Base-by-base conservation (phyloP, 306 rosid species). In the Arachis stenosperma region DNA sequence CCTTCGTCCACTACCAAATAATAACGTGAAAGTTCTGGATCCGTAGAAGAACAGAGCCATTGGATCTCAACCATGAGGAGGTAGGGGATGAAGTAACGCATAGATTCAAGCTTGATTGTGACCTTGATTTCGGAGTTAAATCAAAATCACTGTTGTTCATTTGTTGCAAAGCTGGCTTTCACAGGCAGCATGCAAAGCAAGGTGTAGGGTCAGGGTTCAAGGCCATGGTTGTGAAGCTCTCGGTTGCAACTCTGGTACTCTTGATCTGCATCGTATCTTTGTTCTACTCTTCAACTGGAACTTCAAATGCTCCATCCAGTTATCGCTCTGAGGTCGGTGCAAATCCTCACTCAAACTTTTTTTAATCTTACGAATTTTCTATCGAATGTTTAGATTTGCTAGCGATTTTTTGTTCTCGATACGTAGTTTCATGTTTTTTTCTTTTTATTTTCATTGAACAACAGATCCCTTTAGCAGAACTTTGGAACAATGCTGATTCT, bases 401-500 rank as follows among this genome's bases (percentile, higher is more conserved):
- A 52, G 22, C 5, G 57, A 48, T 52, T 52, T 63, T 41, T 55
- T 13, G 1, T 59, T 33, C 33, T 0, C n/a, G 33, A 52, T 44
- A 6, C 41, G 74, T 6, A 66, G 15, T 42, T 61, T 2, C 36
- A 6, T 14, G 9, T 17, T 42, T 53, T 53, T 39, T 40, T 4
- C 13, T 3, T 47, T 78, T 70, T 47, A 13, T 44, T 52, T 44
- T 56, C 40, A 62, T 4, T 46, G 76, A 51, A 70, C n/a, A 48
- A 59, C 85, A 94, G 99, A 83, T 94, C 74, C 84, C 46, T 61
- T 36, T 85, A 72, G 96, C 82, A 84, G 86, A 91, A 64, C 96
- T 94, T 27, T 94, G 98, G 99, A 84, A 76, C 79, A 85, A 72
- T 74, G 96, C 93, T 64, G 83, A 90, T 80, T 66, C 97, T 58